Evolutionary conservation across 2,329 filamentous ascomycete genomes (phyloP).

Genomic region (Amesomyces nigricolor): DNA sequence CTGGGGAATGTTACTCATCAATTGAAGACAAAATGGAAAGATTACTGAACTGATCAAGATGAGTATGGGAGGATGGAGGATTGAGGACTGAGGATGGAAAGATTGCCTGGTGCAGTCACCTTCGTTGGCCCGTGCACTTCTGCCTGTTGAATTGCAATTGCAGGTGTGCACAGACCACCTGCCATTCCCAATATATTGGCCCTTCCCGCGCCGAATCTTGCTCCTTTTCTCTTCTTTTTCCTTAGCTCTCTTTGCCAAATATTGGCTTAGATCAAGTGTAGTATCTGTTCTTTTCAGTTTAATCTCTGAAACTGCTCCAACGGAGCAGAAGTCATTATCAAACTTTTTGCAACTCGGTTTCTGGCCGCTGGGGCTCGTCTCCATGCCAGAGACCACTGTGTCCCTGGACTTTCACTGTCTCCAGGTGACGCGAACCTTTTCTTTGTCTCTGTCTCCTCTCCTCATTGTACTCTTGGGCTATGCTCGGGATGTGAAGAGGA

Average conservation of each 20-base stretch:
- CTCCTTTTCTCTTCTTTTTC: conserved; percentile 42
- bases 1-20: too few relatives aligned
- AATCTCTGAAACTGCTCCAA: conserved; percentile 72
- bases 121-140: too few relatives aligned
- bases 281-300: conserved; percentile 97
- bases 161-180: conserved; percentile 13
- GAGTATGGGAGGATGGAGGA: too few relatives aligned
- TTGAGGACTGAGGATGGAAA: too few relatives aligned
- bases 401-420: conserved; percentile 72
- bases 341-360: conserved; percentile 61
- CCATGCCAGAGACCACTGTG: conserved; percentile 58
- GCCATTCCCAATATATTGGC: background rate
- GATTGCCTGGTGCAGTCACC: too few relatives aligned
- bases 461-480: conserved; percentile 54
- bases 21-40: too few relatives aligned
- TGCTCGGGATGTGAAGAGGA: conserved; percentile 53
- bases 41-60: too few relatives aligned
- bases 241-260: conserved; percentile 47
- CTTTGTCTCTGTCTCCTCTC: conserved; percentile 53
- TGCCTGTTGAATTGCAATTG: background rate
- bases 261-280: conserved; percentile 87
- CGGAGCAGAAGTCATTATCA: conserved; percentile 56
- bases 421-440: conserved; percentile 59
- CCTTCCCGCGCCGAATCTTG: conserved; percentile 8
- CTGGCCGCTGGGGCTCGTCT: conserved; percentile 61